phyloP scores from a whole-genome alignment of 2,329 filamentous ascomycete species.

The Talaromyces sp. region DNA sequence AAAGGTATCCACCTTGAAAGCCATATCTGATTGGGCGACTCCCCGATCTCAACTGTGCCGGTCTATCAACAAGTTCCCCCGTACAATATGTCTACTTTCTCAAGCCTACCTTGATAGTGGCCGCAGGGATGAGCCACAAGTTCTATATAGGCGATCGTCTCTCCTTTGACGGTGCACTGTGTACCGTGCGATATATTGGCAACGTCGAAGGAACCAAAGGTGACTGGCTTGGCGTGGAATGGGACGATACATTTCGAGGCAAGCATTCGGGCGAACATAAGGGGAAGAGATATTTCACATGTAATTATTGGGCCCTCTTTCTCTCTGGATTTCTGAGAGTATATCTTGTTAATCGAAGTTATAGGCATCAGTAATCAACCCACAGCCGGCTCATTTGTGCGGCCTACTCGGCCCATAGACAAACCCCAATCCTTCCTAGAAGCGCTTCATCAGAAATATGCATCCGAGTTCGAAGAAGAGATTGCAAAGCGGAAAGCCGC shows the following conservation, averaged over 20 bases:
- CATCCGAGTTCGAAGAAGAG: slow-evolving; percentile 52
- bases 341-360: slow-evolving; percentile 1
- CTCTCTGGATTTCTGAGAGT: neutral
- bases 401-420: slow-evolving; percentile 70
- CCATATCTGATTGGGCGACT: slow-evolving; percentile 15
- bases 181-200: slow-evolving; percentile 82
- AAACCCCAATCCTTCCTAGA: slow-evolving; percentile 68
- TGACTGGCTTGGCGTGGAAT: slow-evolving; percentile 90
- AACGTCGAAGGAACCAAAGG: slow-evolving; percentile 71
- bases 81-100: neutral
- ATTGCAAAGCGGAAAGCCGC: slow-evolving; percentile 13
- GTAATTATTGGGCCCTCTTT: slow-evolving; percentile 49
- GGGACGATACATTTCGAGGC: slow-evolving; percentile 81
- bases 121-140: slow-evolving; percentile 27
- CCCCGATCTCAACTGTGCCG: neutral
- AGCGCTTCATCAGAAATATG: slow-evolving; percentile 81
- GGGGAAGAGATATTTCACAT: slow-evolving; percentile 76
- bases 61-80: neutral
- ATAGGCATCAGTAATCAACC: slow-evolving; percentile 59
- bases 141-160: slow-evolving; percentile 67
- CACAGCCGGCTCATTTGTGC: slow-evolving; percentile 81
- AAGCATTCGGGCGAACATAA: slow-evolving; percentile 87
- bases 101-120: neutral
- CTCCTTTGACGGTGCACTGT: slow-evolving; percentile 72
- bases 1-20: neutral